phyloP scores from a whole-genome alignment of 2,329 filamentous ascomycete genomes.

The Zalaria sp. region DNA sequence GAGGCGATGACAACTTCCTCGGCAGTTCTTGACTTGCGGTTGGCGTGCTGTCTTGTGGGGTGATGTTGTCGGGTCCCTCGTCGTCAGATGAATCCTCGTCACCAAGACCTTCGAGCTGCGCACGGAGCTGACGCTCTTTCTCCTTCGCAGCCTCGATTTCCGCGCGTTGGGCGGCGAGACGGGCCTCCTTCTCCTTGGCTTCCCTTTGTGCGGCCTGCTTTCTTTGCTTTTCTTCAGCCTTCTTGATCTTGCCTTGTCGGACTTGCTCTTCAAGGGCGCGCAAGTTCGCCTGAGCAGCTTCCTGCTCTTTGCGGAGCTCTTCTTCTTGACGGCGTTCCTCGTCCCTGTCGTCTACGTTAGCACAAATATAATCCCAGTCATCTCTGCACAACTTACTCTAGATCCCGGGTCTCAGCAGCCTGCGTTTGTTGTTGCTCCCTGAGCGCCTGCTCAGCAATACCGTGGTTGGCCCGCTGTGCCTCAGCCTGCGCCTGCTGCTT shows the following conservation, averaged over 20 bases:
- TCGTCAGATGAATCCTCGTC: constrained; percentile 72
- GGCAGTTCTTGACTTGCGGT: constrained; percentile 42
- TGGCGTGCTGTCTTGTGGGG: constrained; percentile 45
- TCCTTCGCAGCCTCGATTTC: constrained; percentile 87
- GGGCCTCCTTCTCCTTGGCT: constrained; percentile 75
- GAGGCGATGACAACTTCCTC: constrained; percentile 32
- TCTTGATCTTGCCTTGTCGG: constrained; percentile 82
- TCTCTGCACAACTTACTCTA: constrained; percentile 57
- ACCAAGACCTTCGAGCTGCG: constrained; percentile 67
- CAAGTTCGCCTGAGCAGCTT: constrained; percentile 68
- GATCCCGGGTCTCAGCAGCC: constrained; percentile 53
- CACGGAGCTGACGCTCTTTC: constrained; percentile 76
- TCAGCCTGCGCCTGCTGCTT: constrained; percentile 39
- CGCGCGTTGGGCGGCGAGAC: constrained; percentile 69
- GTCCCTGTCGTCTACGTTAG: constrained; percentile 40
- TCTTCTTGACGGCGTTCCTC: constrained; percentile 63
- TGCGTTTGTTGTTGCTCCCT: constrained; percentile 63
- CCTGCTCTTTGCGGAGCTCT: constrained; percentile 64
- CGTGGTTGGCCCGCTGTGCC: constrained; percentile 45
- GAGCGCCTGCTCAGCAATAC: constrained; percentile 38
- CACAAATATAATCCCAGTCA: constrained; percentile 5
- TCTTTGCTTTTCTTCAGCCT: constrained; percentile 86
- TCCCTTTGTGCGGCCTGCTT: constrained; percentile 81
- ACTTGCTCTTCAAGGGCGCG: constrained; percentile 90
- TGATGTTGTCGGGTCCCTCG: constrained; percentile 59